phyloP scores from a whole-genome alignment of 345 rosid species.

The Fremontodendron californicum region DNA sequence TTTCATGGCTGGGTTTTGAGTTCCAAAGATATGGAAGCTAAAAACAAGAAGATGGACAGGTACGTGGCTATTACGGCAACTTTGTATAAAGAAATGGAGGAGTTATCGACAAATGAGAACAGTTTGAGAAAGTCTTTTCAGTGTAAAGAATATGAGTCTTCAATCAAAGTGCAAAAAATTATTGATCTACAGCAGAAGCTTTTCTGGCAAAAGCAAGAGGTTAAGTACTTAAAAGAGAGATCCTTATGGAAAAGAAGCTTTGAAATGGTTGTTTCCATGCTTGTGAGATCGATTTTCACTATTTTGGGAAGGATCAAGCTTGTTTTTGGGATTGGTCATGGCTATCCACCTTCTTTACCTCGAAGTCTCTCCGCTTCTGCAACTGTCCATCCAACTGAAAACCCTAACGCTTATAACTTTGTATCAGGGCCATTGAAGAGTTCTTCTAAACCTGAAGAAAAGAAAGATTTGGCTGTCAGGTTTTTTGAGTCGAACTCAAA shows the following conservation, averaged over 20 bases:
- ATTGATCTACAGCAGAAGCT: constrained; percentile 65
- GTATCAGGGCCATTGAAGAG: constrained; percentile 42
- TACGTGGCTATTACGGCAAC: constrained; percentile 62
- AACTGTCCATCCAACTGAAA: constrained; percentile 62
- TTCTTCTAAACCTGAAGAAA: constrained; percentile 17
- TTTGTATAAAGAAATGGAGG: constrained; percentile 80
- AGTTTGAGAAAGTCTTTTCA: constrained; percentile 44
- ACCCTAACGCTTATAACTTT: constrained; percentile 28
- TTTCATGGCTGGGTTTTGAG: constrained; percentile 55
- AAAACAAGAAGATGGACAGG: constrained; percentile 71
- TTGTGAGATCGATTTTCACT: constrained; percentile 64
- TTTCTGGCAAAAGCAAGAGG: constrained; percentile 68
- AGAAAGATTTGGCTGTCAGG: constrained; percentile 9
- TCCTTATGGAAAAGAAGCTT: constrained; percentile 84
- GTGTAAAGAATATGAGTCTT: constrained; percentile 25
- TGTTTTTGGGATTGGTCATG: constrained; percentile 60
- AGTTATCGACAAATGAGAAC: constrained; percentile 54
- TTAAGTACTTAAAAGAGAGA: constrained; percentile 74
- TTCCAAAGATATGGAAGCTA: constrained; percentile 62
- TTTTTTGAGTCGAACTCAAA: constrained; percentile 68
- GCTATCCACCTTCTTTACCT: constrained; percentile 45
- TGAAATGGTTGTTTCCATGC: constrained; percentile 52
- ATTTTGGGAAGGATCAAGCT: constrained; percentile 64
- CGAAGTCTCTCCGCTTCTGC: constrained; percentile 84
- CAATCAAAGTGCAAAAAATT: constrained; percentile 47